These are phyloP conservation scores for Plasmopara halstedii DNA, from an alignment of 352 stramenopile species.

Conservation along the genomic window DNA sequence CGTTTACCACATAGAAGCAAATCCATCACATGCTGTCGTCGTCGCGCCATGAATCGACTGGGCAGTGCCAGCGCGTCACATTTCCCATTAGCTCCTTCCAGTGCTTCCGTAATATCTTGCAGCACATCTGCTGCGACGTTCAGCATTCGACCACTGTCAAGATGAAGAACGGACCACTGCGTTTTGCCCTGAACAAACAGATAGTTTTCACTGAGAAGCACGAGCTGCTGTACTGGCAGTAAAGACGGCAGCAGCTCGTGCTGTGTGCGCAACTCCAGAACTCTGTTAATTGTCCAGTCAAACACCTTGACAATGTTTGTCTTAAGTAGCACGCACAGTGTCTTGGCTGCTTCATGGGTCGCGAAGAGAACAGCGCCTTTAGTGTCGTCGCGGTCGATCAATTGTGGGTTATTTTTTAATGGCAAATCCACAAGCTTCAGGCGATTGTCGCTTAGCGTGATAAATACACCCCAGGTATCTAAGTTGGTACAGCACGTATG, in stretches of 20 bases:
- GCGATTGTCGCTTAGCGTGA: conserved; percentile 49
- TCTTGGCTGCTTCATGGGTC: conserved; percentile 44
- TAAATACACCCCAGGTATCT: conserved; percentile 61
- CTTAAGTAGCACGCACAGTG: conserved; percentile 51
- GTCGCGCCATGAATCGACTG: conserved; percentile 20
- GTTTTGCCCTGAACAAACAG: conserved; percentile 57
- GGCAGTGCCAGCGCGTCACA: conserved; percentile 34
- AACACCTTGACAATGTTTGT: conserved; percentile 55
- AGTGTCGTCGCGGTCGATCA: conserved; percentile 49
- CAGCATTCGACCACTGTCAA: conserved; percentile 51
- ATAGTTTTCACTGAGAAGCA: conserved; percentile 63
- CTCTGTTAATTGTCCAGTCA: conserved; percentile 58
- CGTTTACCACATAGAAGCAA: conserved; percentile 58
- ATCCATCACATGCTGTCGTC: conserved; percentile 31
- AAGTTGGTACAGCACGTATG: conserved; percentile 45
- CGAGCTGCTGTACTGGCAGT: conserved; percentile 42
- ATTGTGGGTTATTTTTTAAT: conserved; percentile 36
- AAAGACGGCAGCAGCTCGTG: conserved; percentile 37
- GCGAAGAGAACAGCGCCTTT: conserved; percentile 51
- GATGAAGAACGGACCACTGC: conserved; percentile 51
- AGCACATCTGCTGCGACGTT: conserved; percentile 15
- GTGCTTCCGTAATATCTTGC: conserved; percentile 14
- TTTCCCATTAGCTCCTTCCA: conserved; percentile 19
- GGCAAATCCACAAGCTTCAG: conserved; percentile 57
- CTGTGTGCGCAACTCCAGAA: conserved; percentile 42